Base-by-base conservation (phyloP, 345 rosid genomes). In the Ceriops decandra region DNA sequence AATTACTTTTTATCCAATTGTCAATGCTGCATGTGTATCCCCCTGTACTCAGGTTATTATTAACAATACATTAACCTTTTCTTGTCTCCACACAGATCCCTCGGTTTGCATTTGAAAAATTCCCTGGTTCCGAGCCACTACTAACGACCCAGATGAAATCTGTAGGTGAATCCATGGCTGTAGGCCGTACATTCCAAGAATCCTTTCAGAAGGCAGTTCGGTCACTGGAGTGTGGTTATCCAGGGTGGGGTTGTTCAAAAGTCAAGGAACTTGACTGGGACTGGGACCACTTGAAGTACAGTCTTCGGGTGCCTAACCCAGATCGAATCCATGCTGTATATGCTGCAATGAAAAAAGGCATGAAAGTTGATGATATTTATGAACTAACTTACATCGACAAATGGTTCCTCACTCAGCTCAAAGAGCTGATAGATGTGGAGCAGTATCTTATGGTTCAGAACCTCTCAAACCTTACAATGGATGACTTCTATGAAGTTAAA, bases 141-240 rank as follows among this genome's bases (percentile, higher is more conserved):
- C 70, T 95, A 68, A 91, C 97, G 20, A 95, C 99, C 60, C 97
- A 91, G 80, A 95, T 95, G 99, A 90, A 91, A 78, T 95, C 95
- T 70, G 99, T 95, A 72, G 99, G 97, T 51, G 99, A 95, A 72
- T 74, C 91, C 74, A 95, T 91, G 99, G 91, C 97, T 54, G 65
- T 95, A 11, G 97, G 99, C 59, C 90, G 96, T 20, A 91, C 96
- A 52, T 93, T 91, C 73, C 99, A 91, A 75, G 99, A 93, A 83
- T 93, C 99, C 17, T 89, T 93, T 76, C 97, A 93, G 77, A 93
- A 93, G 79, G 99, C 95, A 63, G 81, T 95, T 73, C 79, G 97
- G 57, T 91, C 97, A 35, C 72, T 91, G 69, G 99, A 95, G 79
- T 73, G 79, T 57, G 98, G 99, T 24, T 87, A 88, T 82, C 75